Base-by-base conservation (phyloP, 2,329 filamentous ascomycete species). In the Aspergillus fumigatus region DNA sequence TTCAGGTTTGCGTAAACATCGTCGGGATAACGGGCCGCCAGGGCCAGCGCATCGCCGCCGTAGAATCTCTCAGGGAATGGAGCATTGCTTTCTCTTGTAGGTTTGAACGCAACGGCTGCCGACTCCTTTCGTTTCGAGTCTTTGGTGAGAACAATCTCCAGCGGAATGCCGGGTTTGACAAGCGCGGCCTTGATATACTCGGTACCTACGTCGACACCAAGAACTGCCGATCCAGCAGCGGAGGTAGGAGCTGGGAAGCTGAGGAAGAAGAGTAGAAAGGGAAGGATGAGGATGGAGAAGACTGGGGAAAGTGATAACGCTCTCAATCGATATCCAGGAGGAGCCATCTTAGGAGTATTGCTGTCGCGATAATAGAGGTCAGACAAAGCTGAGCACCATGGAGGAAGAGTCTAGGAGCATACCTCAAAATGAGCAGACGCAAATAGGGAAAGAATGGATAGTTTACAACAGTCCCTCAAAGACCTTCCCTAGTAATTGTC, bases 1-100 rank as follows among this genome's bases (percentile, higher is more conserved):
- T 97, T 99, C 66, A 99, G 78, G 73, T 97, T 97, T 54, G 90
- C 88, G 77, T 95, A 99, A 65, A 97, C 91, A 72, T 99, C 93
- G 74, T 88, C 86, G 35, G 94, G 92, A 73, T 95, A 97, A 65
- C 94, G 84, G 57, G 90, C 88, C 53, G 91, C 84, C 54, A 99
- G 82, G 59, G 93, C 90, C 68, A 96, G 82, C 59, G 94, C 93
- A 77, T 97, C 92, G 62, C 89, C 89, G 71, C 94, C 94, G 71
- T 97, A 99, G 57, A 88, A 84, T 67, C 94, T 84, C 77, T 99
- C 94, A 41, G 94, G 94, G 73, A 88, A 97, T 19, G 79, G 76
- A 53, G 84, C 87, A 63, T 80, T 79, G 67, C 83, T 82, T 57
- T 84, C 80, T 65, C 84, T 84, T n/a, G 85, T 82, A 40, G 92